Evolutionary conservation across 148 eudicot genomes (phyloP), one percentile per base, ranked within the genome.

Genomic region (Amaranthus cruentus): DNA sequence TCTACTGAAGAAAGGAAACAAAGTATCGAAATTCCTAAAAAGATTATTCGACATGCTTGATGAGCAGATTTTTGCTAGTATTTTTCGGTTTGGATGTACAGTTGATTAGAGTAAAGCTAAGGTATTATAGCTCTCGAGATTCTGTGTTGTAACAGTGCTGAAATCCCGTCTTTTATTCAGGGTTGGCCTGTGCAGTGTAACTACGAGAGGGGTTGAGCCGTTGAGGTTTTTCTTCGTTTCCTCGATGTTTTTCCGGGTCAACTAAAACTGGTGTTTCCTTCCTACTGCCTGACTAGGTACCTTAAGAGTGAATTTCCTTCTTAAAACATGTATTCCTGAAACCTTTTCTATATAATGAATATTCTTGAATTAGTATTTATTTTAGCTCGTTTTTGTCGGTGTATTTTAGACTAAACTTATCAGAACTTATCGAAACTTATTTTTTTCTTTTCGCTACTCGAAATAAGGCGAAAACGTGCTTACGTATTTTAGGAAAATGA

Each of bases 141-240:
- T 78, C 66, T 67, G 72, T 72, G 53, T 72, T 58, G 72, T 60
- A 73, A 43, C 68, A 81, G 83, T 83, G 96, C 89, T 76, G 81
- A 77, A 73, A 78, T 79, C 87, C 85, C 84, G 85, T 79, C 69
- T 90, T 90, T 90, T 85, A 58, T 76, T 82, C 55, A 81, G 92
- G 96, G 81, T 73, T 85, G 75, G 87, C 88, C 84, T 80, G 86
- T 66, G 73, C 62, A n/a, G 15, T 55, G 48, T 46, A 68, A 78
- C 81, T 66, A 69, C 46, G 68, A 68, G 38, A 28, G 69, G 69
- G 70, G 73, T 28, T 28, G 38, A 28, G 38, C 38, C n/a, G 14
- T 64, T 53, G 60, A 62, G 74, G 73, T 28, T 60, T 54, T 60
- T 68, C 53, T 68, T 44, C 47, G 46, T 50, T 65, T 74, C 11